Evolutionary conservation across 139 green algal species (phyloP).

Genomic region (Ettlia oleoabundans): DNA sequence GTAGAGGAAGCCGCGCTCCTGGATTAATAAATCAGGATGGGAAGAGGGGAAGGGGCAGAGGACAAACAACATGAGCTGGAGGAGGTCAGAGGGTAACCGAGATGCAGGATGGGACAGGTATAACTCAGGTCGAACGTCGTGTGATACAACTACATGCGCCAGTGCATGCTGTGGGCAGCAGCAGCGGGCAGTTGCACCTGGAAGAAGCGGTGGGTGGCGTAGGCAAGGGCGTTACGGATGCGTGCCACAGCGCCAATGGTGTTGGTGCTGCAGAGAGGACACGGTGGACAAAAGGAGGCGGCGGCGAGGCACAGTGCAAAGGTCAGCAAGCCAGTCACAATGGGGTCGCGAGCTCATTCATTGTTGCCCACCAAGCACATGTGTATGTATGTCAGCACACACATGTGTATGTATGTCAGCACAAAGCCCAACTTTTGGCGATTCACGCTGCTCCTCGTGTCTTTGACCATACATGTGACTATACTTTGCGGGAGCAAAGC

Average conservation of each 20-base stretch:
- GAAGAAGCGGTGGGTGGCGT: constrained; percentile 98
- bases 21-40: not conserved
- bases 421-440: too few species aligned
- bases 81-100: too few species aligned
- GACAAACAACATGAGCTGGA: constrained; percentile 96
- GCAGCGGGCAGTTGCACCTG: constrained; percentile 16
- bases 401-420: too few species aligned
- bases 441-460: too few species aligned
- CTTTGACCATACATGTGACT: too few species aligned
- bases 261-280: constrained; percentile 81
- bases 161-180: constrained; percentile 16
- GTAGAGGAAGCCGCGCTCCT: constrained; percentile 94
- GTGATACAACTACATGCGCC: too few species aligned
- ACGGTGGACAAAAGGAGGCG: not conserved
- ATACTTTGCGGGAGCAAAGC: too few species aligned
- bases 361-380: too few species aligned
- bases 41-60: not conserved
- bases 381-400: too few species aligned
- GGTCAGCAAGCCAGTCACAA: not conserved
- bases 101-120: too few species aligned
- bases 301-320: not conserved
- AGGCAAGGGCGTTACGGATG: constrained; percentile 96
- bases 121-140: too few species aligned
- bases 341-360: too few species aligned
- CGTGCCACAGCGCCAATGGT: constrained; percentile 93